Evolutionary conservation across 2,329 filamentous ascomycete genomes (phyloP), one percentile per base, ranked within the genome.

Genomic region (Coniella lustricola): DNA sequence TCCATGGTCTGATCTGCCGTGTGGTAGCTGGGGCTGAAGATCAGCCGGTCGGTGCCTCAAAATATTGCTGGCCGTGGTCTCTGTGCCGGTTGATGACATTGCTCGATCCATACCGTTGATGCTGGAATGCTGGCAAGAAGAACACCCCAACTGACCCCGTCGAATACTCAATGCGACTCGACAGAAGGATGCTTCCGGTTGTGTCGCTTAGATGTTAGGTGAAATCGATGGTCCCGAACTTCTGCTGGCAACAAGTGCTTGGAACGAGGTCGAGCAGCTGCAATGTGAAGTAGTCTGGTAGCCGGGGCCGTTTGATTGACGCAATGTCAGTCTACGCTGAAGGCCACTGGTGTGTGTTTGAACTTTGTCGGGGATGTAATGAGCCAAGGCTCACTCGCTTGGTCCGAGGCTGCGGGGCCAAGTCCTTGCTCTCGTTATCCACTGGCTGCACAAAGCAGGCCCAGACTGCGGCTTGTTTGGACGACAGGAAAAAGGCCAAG

Each of bases 81-180:
- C 45, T 43, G 44, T 21, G 40, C 49, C 45, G 18, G 39, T 48
- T 32, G 44, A 48, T 22, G 51, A 53, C 3, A 35, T 34, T 39
- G 51, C 44, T 41, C 43, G 41, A 31, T 53, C 51, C 51, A 53
- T 53, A 36, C 10, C 34, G 14, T 16, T 12, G 38, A 38, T 40
- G 29, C 14, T 36, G 4, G 17, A 44, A 33, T 44, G 39, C 25
- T 16, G 33, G 33, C 41, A 42, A 34, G 29, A 17, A 35, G 46
- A 48, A 40, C 38, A 5, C 25, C 33, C 49, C 35, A 39, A 34
- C 44, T 46, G 42, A 39, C 35, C 17, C 36, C 8, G 17, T 21
- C 16, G 18, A 10, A 16, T 35, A 34, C 25, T 9, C 16, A 7
- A 29, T 8, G 9, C 31, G n/a, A 14, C 41, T 35, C 29, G 25